phyloP scores from a whole-genome alignment of 2,329 filamentous ascomycete species.

The Pyricularia pennisetigena region DNA sequence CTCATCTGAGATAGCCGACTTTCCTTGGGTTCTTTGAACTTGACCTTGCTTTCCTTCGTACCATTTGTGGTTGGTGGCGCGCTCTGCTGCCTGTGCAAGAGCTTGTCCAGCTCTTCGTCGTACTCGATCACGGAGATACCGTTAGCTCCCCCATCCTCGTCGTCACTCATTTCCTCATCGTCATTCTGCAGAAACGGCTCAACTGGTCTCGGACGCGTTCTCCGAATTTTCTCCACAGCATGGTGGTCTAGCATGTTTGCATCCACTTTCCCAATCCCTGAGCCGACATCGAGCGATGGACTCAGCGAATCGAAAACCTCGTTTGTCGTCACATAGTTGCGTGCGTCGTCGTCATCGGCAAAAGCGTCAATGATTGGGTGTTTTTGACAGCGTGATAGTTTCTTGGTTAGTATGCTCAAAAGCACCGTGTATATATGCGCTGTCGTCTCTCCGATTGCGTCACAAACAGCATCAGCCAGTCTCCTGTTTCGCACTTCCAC shows the following conservation, averaged over 20 bases:
- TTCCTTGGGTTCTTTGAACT: slow-evolving; percentile 38
- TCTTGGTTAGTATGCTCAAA: slow-evolving; percentile 59
- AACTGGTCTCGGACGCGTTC: slow-evolving; percentile 17
- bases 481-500: slow-evolving; percentile 74
- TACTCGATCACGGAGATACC: slow-evolving; percentile 15
- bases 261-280: slow-evolving; percentile 46
- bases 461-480: slow-evolving; percentile 62
- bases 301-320: slow-evolving; percentile 47
- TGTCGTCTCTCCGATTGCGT: slow-evolving; percentile 62
- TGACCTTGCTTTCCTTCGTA: slow-evolving; percentile 30
- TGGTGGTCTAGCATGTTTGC: slow-evolving; percentile 34
- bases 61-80: slow-evolving; percentile 14
- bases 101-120: slow-evolving; percentile 15
- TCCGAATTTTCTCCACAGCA: slow-evolving; percentile 36
- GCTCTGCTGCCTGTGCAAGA: slow-evolving; percentile 3
- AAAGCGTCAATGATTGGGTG: slow-evolving; percentile 39
- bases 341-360: slow-evolving; percentile 22
- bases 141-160: slow-evolving; percentile 18
- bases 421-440: slow-evolving; percentile 69
- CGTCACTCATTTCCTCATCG: slow-evolving; percentile 24
- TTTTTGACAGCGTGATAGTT: slow-evolving; percentile 56
- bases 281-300: slow-evolving; percentile 39
- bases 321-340: slow-evolving; percentile 35
- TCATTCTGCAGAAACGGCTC: slow-evolving; percentile 24
- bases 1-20: slow-evolving; percentile 51